A percentile compares a stretch with the other conserved stretches of the same genome.
Evolutionary conservation across 139 green algal genomes (phyloP).

Genomic region (Chlamydomonas eustigma): DNA sequence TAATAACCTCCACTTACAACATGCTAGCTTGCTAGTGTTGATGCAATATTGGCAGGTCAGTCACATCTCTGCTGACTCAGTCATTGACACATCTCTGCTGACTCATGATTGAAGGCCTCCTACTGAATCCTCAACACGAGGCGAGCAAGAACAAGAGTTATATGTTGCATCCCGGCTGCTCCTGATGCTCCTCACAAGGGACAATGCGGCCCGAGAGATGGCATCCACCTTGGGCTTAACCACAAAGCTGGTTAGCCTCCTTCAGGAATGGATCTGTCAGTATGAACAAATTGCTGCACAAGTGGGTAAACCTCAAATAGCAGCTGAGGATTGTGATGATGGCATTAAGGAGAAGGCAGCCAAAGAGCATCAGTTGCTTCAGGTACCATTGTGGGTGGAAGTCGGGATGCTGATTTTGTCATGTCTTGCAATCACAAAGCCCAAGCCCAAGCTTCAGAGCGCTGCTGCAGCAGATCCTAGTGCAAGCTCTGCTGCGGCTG

Average conservation of each 20-base stretch:
- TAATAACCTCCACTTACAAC: too few relatives aligned
- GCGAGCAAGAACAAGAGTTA: constrained; percentile 16
- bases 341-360: too few relatives aligned
- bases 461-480: background rate
- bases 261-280: background rate
- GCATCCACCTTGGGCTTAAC: constrained; percentile 14
- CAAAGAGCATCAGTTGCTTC: background rate
- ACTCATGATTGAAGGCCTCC: too few relatives aligned
- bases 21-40: too few relatives aligned
- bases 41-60: too few relatives aligned
- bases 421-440: constrained; percentile 37
- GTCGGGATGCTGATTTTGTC: constrained; percentile 76
- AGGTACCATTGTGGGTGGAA: constrained; percentile 78
- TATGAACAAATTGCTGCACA: background rate
- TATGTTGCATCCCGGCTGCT: constrained; percentile 57
- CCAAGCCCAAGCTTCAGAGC: background rate
- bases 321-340: too few relatives aligned
- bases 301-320: background rate
- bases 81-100: too few relatives aligned
- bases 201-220: constrained; percentile 33
- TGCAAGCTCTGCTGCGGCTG: too few relatives aligned
- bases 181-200: constrained; percentile 66
- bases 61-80: too few relatives aligned
- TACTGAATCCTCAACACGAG: background rate
- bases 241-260: background rate